Conservation (phyloP, 441 rosid species). For the Oxalis stricta region DNA sequence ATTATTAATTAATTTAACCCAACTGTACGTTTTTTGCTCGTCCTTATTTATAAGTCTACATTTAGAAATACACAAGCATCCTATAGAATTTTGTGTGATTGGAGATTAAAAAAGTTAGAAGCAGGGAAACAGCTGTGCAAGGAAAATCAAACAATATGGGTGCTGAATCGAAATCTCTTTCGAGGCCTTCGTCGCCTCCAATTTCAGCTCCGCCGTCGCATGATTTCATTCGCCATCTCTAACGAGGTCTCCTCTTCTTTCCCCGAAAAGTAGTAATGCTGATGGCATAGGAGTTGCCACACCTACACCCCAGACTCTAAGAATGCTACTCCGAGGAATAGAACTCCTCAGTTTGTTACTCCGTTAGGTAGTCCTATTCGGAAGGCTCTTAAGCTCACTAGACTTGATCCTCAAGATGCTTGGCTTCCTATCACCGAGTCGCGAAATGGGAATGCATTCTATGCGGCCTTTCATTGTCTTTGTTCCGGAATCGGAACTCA, state of each 20-base stretch:
- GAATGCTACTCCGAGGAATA: conserved; percentile 16
- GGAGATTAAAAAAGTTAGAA: no score
- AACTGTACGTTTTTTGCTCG: no score
- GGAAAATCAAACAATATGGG: no score
- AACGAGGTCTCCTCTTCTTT: conserved; percentile 42
- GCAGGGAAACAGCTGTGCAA: no score
- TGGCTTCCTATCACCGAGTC: conserved; percentile 74
- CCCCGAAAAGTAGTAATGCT: no score
- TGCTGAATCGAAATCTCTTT: no score
- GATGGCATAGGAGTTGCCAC: conserved; percentile 19
- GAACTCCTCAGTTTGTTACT: conserved; percentile 40
- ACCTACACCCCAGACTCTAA: conserved; percentile 23
- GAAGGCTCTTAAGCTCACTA: conserved; percentile 38
- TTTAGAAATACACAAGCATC: no score
- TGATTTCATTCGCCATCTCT: conserved; percentile 53
- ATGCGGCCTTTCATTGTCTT: conserved; percentile 57
- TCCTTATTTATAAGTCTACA: no score
- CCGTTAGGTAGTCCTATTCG: conserved; percentile 47
- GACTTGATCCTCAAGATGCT: conserved; percentile 53
- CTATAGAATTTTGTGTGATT: no score
- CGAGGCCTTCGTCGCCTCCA: no score
- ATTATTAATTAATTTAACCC: no score
- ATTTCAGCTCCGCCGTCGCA: conserved; percentile 60
- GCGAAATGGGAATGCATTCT: conserved; percentile 44
- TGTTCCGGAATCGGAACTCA: conserved; percentile 61